Evolutionary conservation across 345 rosid species (phyloP).

Genomic region (Hibiscus tridactylites): DNA sequence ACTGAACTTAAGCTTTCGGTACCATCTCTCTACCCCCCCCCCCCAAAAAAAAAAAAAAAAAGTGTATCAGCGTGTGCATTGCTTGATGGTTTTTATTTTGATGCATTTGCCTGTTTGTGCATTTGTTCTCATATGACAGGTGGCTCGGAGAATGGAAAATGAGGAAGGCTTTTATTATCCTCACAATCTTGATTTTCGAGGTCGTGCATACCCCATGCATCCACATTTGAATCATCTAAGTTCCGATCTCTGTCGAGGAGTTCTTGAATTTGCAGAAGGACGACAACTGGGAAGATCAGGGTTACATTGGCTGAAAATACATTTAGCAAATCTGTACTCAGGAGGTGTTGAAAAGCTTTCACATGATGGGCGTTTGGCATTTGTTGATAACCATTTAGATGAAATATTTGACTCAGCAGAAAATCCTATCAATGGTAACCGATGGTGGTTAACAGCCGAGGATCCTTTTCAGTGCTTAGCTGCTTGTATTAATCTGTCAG

Average conservation of each 20-base stretch:
- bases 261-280: slow-evolving; percentile 93
- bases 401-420: slow-evolving; percentile 93
- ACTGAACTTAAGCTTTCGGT: slow-evolving; percentile 91
- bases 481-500: slow-evolving; percentile 73
- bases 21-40: slow-evolving; percentile 24
- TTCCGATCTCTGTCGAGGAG: slow-evolving; percentile 94
- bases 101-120: slow-evolving; percentile 3
- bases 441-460: slow-evolving; percentile 96
- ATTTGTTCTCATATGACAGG: slow-evolving; percentile 37
- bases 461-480: slow-evolving; percentile 99
- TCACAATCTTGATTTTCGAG: slow-evolving; percentile 96
- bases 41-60: neutral
- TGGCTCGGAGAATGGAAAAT: slow-evolving; percentile 81
- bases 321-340: slow-evolving; percentile 75
- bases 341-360: slow-evolving; percentile 94
- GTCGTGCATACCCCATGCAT: slow-evolving; percentile 99
- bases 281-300: slow-evolving; percentile 85
- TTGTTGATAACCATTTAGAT: slow-evolving; percentile 71
- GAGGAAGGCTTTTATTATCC: slow-evolving; percentile 98
- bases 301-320: slow-evolving; percentile 82
- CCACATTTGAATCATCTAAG: slow-evolving; percentile 89
- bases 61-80: neutral
- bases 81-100: neutral
- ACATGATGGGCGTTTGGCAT: slow-evolving; percentile 74
- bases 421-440: slow-evolving; percentile 70